Conservation (phyloP, 2,329 filamentous ascomycete species). For the Raffaelea ambrosiae region DNA sequence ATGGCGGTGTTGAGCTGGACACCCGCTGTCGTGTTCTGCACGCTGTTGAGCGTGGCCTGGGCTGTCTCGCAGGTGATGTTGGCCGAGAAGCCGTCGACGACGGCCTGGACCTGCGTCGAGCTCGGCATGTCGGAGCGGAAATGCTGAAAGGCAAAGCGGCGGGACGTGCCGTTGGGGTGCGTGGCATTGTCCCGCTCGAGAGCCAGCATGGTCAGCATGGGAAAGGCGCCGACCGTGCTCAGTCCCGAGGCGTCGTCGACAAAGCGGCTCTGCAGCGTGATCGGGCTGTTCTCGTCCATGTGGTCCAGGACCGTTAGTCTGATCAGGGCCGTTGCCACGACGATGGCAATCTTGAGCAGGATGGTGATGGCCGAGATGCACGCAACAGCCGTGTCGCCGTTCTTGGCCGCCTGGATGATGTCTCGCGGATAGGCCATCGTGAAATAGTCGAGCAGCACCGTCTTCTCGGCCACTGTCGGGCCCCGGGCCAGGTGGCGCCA, state of each 20-base stretch:
- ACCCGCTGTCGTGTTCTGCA: conserved; percentile 13
- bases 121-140: conserved; percentile 18
- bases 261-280: conserved; percentile 21
- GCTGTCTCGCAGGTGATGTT: conserved; percentile 23
- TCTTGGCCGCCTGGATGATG: conserved; percentile 19
- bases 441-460: conserved; percentile 27
- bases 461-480: conserved; percentile 13
- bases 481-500: conserved; percentile 25
- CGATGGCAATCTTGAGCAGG: conserved; percentile 23
- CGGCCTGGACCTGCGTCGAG: conserved; percentile 19
- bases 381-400: conserved; percentile 26
- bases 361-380: conserved; percentile 18
- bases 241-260: conserved; percentile 17
- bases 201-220: conserved; percentile 24
- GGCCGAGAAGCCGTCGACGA: conserved; percentile 25
- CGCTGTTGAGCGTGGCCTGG: conserved; percentile 15
- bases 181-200: conserved; percentile 14
- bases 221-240: conserved; percentile 17
- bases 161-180: conserved; percentile 19
- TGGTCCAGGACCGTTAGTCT: conserved; percentile 21
- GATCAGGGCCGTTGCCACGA: conserved; percentile 27
- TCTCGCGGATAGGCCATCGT: conserved; percentile 20
- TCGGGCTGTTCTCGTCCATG: conserved; percentile 13
- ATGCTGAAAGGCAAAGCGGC: conserved; percentile 24
- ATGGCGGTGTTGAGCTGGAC: conserved; percentile 21